These are phyloP conservation scores for Populus ilicifolia DNA, from an alignment of 345 rosid species.

Conservation along the genomic window DNA sequence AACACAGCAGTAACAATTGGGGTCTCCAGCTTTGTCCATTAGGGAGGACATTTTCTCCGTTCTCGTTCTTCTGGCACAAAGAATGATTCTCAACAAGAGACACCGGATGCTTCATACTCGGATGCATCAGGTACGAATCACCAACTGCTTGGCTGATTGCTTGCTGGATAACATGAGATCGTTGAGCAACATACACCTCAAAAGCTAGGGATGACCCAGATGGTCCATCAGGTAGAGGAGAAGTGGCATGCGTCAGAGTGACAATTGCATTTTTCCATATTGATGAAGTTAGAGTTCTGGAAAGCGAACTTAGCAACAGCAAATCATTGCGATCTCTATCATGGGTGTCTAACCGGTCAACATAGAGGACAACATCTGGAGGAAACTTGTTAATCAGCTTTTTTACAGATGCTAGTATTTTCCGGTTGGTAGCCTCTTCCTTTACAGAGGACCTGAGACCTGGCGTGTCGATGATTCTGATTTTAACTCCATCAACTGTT, in stretches of 20 bases:
- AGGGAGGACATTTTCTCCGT: constrained; percentile 83
- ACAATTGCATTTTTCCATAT: constrained; percentile 88
- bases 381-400: constrained; percentile 60
- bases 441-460: constrained; percentile 76
- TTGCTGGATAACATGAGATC: constrained; percentile 91
- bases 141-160: constrained; percentile 91
- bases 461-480: constrained; percentile 72
- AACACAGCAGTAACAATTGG: constrained; percentile 69
- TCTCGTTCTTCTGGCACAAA: constrained; percentile 77
- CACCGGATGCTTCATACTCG: constrained; percentile 86
- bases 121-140: constrained; percentile 85
- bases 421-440: constrained; percentile 69
- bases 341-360: constrained; percentile 80
- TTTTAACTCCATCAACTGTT: constrained; percentile 59
- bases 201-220: constrained; percentile 81
- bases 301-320: constrained; percentile 67
- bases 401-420: constrained; percentile 60
- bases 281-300: constrained; percentile 64
- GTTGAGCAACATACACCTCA: constrained; percentile 84
- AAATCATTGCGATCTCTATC: constrained; percentile 81
- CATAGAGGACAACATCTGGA: constrained; percentile 84
- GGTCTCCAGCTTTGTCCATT: constrained; percentile 91
- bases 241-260: constrained; percentile 87
- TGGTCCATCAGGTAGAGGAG: constrained; percentile 98
- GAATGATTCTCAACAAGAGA: constrained; percentile 88